A percentile compares a stretch with the other conserved stretches of the same genome.
phyloP scores from a whole-genome alignment of 1,139 yeast genomes.

The Saccharomyces uvarum region DNA sequence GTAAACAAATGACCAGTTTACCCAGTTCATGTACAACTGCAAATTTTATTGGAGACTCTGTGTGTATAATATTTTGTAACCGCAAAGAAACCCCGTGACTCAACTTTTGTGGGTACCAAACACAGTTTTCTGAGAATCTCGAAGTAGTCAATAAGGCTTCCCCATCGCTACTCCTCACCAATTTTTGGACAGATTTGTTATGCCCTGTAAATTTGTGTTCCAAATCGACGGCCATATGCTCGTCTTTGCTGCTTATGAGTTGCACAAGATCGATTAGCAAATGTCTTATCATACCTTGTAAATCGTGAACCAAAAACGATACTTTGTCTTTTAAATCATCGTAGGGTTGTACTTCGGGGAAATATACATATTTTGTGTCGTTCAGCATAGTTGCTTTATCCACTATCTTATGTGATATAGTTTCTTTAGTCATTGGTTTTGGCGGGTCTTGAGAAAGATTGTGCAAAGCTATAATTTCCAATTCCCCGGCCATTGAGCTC shows the following conservation, averaged over 20 bases:
- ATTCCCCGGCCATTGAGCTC: conserved; percentile 39
- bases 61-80: conserved; percentile 30
- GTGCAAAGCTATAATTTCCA: conserved; percentile 43
- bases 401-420: conserved; percentile 20
- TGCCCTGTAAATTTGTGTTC: conserved; percentile 74
- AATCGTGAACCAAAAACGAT: conserved; percentile 44
- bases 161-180: conserved; percentile 61
- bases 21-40: conserved; percentile 53
- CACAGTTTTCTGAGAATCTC: conserved; percentile 48
- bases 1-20: conserved; percentile 41
- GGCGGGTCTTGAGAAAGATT: conserved; percentile 48
- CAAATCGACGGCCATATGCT: conserved; percentile 24
- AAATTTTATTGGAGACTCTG: conserved; percentile 37
- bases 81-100: conserved; percentile 28
- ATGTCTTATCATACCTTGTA: conserved; percentile 43
- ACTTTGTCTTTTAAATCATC: conserved; percentile 29
- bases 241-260: background rate
- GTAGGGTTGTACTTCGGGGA: conserved; percentile 31
- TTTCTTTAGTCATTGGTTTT: conserved; percentile 29
- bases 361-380: conserved; percentile 30
- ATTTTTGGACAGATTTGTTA: conserved; percentile 62
- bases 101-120: conserved; percentile 46
- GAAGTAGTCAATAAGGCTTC: conserved; percentile 46
- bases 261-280: conserved; percentile 36
- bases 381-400: conserved; percentile 26